Base-by-base conservation (phyloP, 805 yeast genomes). In the Priceomyces melissophilus region DNA sequence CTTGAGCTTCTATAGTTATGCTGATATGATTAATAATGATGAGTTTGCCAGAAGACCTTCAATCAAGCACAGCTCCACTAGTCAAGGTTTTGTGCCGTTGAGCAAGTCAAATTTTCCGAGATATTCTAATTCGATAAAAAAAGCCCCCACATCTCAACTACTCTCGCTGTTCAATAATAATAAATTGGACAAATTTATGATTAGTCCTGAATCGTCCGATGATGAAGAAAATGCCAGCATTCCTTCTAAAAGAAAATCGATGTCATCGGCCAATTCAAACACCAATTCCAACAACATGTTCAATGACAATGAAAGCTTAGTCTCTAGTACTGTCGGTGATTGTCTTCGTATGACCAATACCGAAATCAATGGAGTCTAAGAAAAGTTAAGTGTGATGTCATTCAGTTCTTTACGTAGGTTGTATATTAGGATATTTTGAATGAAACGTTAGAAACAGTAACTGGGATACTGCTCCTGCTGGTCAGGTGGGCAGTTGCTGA, bases 1-100 rank as follows among this genome's bases (percentile, higher is more conserved):
- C 2, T 61, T 73, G 14, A 69, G 74, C 30, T 86, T 86, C 57
- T 83, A 79, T 55, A 82, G 89, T 2, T 87, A 84, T 59, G 95
- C 91, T 3, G 96, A 87, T 52, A 75, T 87, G 77, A 73, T 84
- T 45, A 76, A 71, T 47, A 80, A 78, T 50, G 91, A 84, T 59
- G 84, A 82, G 52, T 69, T 61, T 38, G 71, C 78, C 39, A 75
- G 85, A 60, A 74, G 88, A 60, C 89, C 89, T 6, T 73, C 66
- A 20, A 60, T 71, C 48, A 69, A 70, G 42, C 69, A 67, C 35
- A 39, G 39, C 30, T 23, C 14, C 31, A 35, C 30, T 3, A 39
- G 40, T 23, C 44, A 46, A 17, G 41, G 40, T n/a, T 37, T 42
- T 33, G 27, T 31, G 15, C 42, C 42, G 12, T 27, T 36, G 12